Evolutionary conservation across 1,139 yeast species (phyloP).

Genomic region (Kodamaea derodonti): DNA sequence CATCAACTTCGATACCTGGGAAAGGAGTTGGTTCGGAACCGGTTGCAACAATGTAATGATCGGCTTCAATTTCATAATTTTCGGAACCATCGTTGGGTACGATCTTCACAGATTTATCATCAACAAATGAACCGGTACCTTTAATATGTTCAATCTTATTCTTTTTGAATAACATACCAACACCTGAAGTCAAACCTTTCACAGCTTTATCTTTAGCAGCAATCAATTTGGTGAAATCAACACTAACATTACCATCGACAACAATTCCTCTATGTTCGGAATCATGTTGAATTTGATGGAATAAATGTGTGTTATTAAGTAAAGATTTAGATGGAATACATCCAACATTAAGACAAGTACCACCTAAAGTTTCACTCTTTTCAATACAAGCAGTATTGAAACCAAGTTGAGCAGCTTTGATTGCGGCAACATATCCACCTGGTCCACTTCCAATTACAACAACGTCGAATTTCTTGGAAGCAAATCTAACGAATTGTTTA

Average conservation of each 20-base stretch:
- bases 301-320: slow-evolving; percentile 89
- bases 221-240: slow-evolving; percentile 79
- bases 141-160: slow-evolving; percentile 92
- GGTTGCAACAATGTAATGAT: slow-evolving; percentile 91
- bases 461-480: slow-evolving; percentile 67
- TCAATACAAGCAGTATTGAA: slow-evolving; percentile 93
- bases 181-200: slow-evolving; percentile 84
- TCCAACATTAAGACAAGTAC: slow-evolving; percentile 97
- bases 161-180: slow-evolving; percentile 92
- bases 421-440: slow-evolving; percentile 98
- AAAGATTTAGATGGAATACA: slow-evolving; percentile 98
- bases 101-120: slow-evolving; percentile 74
- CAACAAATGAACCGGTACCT: slow-evolving; percentile 86
- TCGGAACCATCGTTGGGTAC: slow-evolving; percentile 86
- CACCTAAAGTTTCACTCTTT: slow-evolving; percentile 94
- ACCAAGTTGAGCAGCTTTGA: slow-evolving; percentile 96
- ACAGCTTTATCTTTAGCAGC: slow-evolving; percentile 92
- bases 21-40: slow-evolving; percentile 98
- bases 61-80: slow-evolving; percentile 60
- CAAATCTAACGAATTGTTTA: slow-evolving; percentile 34
- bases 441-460: slow-evolving; percentile 99
- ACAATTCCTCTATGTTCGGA: slow-evolving; percentile 87
- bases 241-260: slow-evolving; percentile 63
- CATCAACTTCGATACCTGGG: slow-evolving; percentile 97
- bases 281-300: slow-evolving; percentile 85